Conservation (phyloP, 805 yeast species). For the Candida insectorum region DNA sequence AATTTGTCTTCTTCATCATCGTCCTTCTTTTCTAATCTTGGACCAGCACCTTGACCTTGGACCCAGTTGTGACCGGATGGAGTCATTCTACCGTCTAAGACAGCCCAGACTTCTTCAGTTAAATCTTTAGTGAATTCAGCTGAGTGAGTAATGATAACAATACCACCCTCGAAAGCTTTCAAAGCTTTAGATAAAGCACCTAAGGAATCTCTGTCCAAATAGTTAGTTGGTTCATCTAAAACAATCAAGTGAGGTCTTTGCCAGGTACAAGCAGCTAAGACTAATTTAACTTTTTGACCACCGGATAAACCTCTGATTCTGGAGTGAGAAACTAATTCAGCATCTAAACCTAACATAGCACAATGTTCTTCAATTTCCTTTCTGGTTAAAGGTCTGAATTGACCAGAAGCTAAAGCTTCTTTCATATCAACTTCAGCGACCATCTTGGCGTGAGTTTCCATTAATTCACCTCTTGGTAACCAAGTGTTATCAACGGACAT, state of each 20-base stretch:
- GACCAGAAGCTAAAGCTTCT: constrained; percentile 99
- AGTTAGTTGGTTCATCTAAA: constrained; percentile 99
- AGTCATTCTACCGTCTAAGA: constrained; percentile 95
- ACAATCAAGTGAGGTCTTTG: constrained; percentile 99
- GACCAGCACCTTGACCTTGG: constrained; percentile 99
- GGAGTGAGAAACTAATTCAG: constrained; percentile 99
- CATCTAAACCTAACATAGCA: constrained; percentile 96
- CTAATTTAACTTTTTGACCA: constrained; percentile 99
- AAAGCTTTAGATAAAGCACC: constrained; percentile 99
- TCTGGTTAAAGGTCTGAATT: constrained; percentile 99
- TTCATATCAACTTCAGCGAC: constrained; percentile 99
- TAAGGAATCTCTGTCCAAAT: constrained; percentile 97
- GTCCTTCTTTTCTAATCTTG: constrained; percentile 96
- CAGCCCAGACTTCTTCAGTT: constrained; percentile 99
- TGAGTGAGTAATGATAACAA: constrained; percentile 99
- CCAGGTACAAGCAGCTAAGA: constrained; percentile 99
- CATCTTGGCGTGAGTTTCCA: constrained; percentile 93
- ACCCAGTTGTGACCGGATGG: constrained; percentile 99
- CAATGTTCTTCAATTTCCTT: constrained; percentile 99
- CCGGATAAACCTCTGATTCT: constrained; percentile 99
- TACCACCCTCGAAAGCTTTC: constrained; percentile 99
- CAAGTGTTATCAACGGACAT: constrained; percentile 99
- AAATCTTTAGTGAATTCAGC: constrained; percentile 99
- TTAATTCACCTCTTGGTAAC: constrained; percentile 95
- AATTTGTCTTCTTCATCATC: constrained; percentile 97